phyloP scores from a whole-genome alignment of 1,284 basidiomycete genomes.

The Xerocomus amazonicus region DNA sequence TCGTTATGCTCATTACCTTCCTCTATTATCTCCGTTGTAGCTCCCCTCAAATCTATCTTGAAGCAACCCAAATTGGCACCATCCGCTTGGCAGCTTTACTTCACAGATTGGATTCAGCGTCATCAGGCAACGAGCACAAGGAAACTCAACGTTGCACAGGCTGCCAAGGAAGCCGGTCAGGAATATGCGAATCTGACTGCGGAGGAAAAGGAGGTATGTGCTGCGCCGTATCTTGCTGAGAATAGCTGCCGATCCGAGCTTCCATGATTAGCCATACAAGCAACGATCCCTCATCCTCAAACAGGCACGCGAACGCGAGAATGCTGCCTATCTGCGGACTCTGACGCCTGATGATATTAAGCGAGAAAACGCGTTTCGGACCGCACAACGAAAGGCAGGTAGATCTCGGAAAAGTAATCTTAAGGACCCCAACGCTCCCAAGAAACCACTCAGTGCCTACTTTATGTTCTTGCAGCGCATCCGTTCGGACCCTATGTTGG shows the following conservation, averaged over 20 bases:
- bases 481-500: slow-evolving; percentile 67
- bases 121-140: slow-evolving; percentile 76
- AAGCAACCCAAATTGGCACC: slow-evolving; percentile 91
- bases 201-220: slow-evolving; percentile 77
- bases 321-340: slow-evolving; percentile 82
- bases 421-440: slow-evolving; percentile 95
- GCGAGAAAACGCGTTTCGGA: slow-evolving; percentile 87
- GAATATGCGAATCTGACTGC: slow-evolving; percentile 80
- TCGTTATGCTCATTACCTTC: slow-evolving; percentile 22
- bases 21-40: slow-evolving; percentile 32
- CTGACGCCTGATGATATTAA: slow-evolving; percentile 95
- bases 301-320: slow-evolving; percentile 79
- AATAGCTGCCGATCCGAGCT: slow-evolving; percentile 30
- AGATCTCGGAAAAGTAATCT: slow-evolving; percentile 93
- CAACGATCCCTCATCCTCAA: slow-evolving; percentile 80
- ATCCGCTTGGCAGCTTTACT: slow-evolving; percentile 96
- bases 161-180: slow-evolving; percentile 91
- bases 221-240: slow-evolving; percentile 27
- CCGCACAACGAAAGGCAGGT: slow-evolving; percentile 90
- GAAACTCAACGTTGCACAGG: slow-evolving; percentile 93
- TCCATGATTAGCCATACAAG: slow-evolving; percentile 65
- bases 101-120: slow-evolving; percentile 91
- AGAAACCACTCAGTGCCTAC: slow-evolving; percentile 93
- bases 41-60: slow-evolving; percentile 64
- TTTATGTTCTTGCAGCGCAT: slow-evolving; percentile 94